Conservation (phyloP, 495 filamentous ascomycete species). For the Lepidopterella palustris region DNA sequence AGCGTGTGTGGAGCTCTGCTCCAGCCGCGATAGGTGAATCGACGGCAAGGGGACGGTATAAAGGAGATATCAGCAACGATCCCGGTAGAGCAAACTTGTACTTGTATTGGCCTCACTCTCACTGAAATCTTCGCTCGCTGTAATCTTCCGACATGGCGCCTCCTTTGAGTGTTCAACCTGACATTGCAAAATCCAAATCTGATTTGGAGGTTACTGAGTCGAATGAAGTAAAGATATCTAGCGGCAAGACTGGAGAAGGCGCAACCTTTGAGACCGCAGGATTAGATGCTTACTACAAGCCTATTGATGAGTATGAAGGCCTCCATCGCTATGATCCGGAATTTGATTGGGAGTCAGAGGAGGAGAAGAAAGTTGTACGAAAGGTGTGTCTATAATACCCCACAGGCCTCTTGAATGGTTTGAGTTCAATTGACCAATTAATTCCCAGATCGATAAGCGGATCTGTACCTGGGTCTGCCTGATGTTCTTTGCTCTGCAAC, state of each 20-base stretch:
- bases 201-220: conserved; percentile 4
- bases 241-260: conserved; percentile 6
- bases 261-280: conserved; percentile 25
- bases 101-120: no score
- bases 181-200: background rate
- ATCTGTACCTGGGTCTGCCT: conserved; percentile 62
- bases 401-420: no score
- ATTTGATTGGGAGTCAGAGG: conserved; percentile 61
- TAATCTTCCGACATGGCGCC: background rate
- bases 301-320: conserved; percentile 59
- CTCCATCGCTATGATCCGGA: conserved; percentile 69
- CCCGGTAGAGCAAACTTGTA: no score
- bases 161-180: background rate
- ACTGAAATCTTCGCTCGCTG: no score
- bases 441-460: conserved; percentile 44
- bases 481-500: conserved; percentile 77
- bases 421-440: no score
- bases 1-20: no score
- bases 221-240: background rate
- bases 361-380: conserved; percentile 60
- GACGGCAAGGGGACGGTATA: no score
- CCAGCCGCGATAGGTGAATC: no score
- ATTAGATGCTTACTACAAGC: conserved; percentile 38
- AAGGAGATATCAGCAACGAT: no score
- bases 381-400: conserved; percentile 50